Percentiles rank a stretch among this genome's conserved stretches.
These are phyloP conservation scores for Bolboschoenoplectus hybrid DNA, from an alignment of 202 grass and related monocot genomes.

Conservation along the genomic window DNA sequence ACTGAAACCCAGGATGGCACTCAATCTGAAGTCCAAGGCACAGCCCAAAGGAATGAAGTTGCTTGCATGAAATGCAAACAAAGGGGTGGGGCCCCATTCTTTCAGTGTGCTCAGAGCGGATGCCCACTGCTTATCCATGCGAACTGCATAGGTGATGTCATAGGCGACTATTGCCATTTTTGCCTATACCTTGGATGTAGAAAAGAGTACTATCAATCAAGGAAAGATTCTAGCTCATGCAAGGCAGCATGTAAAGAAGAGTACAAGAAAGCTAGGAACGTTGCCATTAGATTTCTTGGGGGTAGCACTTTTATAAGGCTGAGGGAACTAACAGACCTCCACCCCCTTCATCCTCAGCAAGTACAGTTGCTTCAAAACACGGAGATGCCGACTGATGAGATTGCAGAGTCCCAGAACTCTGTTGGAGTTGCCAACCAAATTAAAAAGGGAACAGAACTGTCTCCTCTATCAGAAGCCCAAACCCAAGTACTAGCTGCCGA, in stretches of 20 bases:
- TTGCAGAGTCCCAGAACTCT: too few species aligned
- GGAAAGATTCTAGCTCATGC: too few species aligned
- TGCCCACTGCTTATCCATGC: conserved; percentile 19
- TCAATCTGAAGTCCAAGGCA: background rate
- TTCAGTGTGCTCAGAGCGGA: background rate
- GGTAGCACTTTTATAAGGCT: background rate
- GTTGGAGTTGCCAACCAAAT: too few species aligned
- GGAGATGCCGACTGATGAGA: too few species aligned
- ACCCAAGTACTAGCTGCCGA: background rate
- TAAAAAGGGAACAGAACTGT: too few species aligned
- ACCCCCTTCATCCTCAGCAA: background rate
- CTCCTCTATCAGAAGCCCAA: background rate
- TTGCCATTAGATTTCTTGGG: background rate
- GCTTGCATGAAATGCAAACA: conserved; percentile 24
- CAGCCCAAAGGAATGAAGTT: background rate
- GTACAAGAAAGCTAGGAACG: background rate
- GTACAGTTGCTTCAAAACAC: background rate
- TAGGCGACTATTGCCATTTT: background rate
- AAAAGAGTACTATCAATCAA: background rate
- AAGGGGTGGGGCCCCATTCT: background rate
- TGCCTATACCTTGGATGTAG: background rate
- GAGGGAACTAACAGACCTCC: background rate
- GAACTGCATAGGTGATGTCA: conserved; percentile 20
- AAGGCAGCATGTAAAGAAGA: too few species aligned
- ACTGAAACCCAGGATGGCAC: background rate